A percentile compares a stretch with the other conserved stretches of the same genome.
Conservation (phyloP, 176 grass and related monocot genomes). For the Panicum miliaceum region DNA sequence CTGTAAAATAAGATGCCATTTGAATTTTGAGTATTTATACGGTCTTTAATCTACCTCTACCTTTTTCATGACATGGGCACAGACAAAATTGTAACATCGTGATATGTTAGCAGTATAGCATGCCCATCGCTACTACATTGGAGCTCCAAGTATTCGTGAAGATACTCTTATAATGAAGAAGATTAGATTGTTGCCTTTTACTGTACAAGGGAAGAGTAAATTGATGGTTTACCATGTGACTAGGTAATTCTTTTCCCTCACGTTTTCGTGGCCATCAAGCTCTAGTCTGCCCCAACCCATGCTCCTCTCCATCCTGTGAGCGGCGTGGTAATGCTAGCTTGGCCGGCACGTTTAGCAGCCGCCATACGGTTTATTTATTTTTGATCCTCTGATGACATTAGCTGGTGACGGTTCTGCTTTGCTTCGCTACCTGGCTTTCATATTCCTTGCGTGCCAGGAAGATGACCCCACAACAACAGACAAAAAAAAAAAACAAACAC, state of each 20-base stretch:
- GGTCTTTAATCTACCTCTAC: neutral
- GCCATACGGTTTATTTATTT: neutral
- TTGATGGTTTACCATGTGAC: neutral
- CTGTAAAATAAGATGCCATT: neutral
- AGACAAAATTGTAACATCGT: neutral
- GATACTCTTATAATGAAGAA: neutral
- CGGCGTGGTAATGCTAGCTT: slow-evolving; percentile 1
- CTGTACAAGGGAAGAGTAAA: neutral
- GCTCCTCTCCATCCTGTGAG: neutral
- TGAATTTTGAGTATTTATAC: neutral
- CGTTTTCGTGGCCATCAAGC: neutral
- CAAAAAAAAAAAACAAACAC: neutral
- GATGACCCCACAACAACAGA: neutral
- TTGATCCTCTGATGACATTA: neutral
- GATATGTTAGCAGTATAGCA: neutral
- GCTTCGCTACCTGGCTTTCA: slow-evolving; percentile 34
- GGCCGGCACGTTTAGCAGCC: slow-evolving; percentile 34
- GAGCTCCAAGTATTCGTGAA: neutral
- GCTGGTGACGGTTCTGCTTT: slow-evolving; percentile 21
- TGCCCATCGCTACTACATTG: neutral
- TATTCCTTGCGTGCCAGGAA: slow-evolving; percentile 38
- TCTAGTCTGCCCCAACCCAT: neutral
- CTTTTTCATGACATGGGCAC: neutral
- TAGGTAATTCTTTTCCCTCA: neutral
- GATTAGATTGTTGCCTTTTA: neutral